Evolutionary conservation across 352 stramenopile species (phyloP), one percentile per base, ranked within the genome.

Genomic region (Pythium plurisporium): DNA sequence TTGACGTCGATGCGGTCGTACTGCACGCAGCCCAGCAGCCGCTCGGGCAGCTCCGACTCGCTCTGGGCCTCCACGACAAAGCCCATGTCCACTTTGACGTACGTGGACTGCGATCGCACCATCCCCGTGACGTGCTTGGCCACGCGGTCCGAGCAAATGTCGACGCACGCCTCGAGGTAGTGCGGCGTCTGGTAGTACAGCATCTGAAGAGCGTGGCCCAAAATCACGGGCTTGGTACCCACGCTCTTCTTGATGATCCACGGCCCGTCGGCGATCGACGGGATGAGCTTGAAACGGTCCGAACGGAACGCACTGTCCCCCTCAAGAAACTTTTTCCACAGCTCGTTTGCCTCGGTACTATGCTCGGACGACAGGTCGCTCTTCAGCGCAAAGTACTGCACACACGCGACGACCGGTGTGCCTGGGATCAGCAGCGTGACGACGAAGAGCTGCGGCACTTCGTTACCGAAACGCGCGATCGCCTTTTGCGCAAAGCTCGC

Each of bases 201-300:
- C 31, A 88, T 74, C 46, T 85, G 63, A 9, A 95, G 55, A 1
- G 68, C 74, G 48, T 89, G 79, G 9, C 74, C 71, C 25, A 95
- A 67, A 45, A 92, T 92, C 22, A 89, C 75, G 5, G 85, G 82
- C 61, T 92, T 92, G 59, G 60, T 65, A 22, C 82, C 81, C 1
- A 93, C 81, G 34, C 81, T 89, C 51, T 91, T 91, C 57, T 86
- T 79, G 27, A 95, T 73, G 29, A 95, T 58, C 82, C 82, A 95
- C 25, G 82, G 82, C 0, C 85, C 85, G 22, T 95, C 80, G 10
- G 80, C 75, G 52, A 95, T 75, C 9, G 70, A 75, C 22, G 82
- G 82, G 23, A 95, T 88, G 29, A 95, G 67, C 54, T 95, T 95
- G 45, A 95, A 69, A 11, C 85, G 73, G 48, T 72, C 76, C 54